phyloP scores from a whole-genome alignment of 2,329 filamentous ascomycete species.

The Apiospora sp. region DNA sequence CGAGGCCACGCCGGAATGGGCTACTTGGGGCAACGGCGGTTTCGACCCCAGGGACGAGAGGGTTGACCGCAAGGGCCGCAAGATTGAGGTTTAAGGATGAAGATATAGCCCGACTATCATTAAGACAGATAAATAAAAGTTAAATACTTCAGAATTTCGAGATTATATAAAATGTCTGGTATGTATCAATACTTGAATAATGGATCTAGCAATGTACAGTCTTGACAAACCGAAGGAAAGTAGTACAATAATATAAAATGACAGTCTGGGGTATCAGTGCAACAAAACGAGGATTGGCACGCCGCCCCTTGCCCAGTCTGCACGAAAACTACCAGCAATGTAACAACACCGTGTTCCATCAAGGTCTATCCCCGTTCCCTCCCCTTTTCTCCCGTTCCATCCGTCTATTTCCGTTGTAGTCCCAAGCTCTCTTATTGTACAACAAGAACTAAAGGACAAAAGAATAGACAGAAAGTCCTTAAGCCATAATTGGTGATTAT shows the following conservation, averaged over 20 bases:
- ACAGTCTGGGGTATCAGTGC: constrained; percentile 21
- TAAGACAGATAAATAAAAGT: neutral
- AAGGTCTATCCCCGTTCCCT: constrained; percentile 8
- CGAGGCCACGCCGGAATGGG: constrained; percentile 88
- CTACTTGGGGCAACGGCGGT: constrained; percentile 90
- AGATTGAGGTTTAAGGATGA: constrained; percentile 52
- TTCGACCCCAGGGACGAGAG: constrained; percentile 91
- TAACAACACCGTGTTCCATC: neutral
- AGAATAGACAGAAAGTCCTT: neutral
- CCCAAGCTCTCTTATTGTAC: neutral
- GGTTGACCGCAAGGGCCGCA: constrained; percentile 85
- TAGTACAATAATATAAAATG: neutral
- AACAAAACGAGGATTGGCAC: constrained; percentile 1
- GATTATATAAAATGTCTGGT: too few relatives aligned
- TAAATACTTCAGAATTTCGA: neutral
- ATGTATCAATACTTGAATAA: neutral
- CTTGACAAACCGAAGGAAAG: constrained; percentile 4
- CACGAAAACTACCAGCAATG: neutral
- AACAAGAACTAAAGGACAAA: neutral
- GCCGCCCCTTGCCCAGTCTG: constrained; percentile 5
- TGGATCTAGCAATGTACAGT: constrained; percentile 8
- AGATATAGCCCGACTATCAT: too few relatives aligned
- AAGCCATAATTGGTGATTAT: neutral
- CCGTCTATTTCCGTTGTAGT: neutral
- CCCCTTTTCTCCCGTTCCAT: neutral